Conservation (phyloP, 164 flowering plant genomes). For the Umbellularia californica region DNA sequence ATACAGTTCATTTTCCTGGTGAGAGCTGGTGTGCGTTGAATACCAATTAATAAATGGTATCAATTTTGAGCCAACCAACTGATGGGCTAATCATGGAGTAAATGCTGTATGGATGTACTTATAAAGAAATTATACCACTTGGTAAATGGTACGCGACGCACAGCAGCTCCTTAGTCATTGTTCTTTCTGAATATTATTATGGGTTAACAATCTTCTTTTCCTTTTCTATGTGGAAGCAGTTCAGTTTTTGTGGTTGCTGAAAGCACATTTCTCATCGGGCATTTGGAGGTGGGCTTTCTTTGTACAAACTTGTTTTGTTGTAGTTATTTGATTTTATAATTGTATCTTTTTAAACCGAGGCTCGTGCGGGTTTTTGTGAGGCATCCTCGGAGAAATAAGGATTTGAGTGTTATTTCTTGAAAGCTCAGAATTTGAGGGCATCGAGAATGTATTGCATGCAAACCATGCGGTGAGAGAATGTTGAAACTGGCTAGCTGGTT, state of each 20-base stretch:
- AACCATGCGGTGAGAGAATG: not conserved
- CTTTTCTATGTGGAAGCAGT: conserved; percentile 8
- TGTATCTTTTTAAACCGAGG: conserved; percentile 15
- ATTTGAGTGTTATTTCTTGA: not conserved
- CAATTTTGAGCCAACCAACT: not conserved
- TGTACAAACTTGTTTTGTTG: conserved; percentile 4
- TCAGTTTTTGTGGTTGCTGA: conserved; percentile 2
- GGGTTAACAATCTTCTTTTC: not conserved
- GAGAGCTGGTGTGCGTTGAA: not conserved
- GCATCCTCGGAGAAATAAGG: conserved; percentile 27
- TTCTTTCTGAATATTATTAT: not conserved
- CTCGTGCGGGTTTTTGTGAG: conserved; percentile 19
- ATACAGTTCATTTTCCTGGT: not conserved
- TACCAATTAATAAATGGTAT: not conserved
- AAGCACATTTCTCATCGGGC: not conserved
- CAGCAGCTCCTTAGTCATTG: not conserved
- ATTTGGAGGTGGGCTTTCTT: conserved; percentile 12
- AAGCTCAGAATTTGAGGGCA: not conserved
- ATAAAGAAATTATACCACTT: not conserved
- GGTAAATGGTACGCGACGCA: not conserved
- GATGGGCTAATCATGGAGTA: not conserved
- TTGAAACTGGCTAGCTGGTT: not conserved
- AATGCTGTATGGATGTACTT: not conserved
- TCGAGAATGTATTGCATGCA: not conserved
- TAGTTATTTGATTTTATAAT: not conserved